Conservation (phyloP, 129 eudicot genomes). For the Pseudognaphalium luteoalbum region DNA sequence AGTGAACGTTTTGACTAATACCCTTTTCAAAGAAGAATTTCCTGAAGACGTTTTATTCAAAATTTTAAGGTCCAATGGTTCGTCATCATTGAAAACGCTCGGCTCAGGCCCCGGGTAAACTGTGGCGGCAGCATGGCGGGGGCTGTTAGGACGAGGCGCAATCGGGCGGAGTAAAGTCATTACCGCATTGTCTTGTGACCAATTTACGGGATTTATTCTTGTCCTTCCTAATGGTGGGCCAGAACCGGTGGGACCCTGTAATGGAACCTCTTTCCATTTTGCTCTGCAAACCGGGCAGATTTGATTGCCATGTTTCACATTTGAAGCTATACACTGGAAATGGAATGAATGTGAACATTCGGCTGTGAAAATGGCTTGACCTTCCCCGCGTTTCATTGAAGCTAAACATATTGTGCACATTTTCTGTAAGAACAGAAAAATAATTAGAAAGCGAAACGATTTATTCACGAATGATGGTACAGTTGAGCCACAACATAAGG, state of each 20-base stretch:
- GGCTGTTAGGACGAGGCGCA: constrained; percentile 54
- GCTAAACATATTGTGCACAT: constrained; percentile 85
- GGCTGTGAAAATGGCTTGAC: constrained; percentile 93
- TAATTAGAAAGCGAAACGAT: not conserved
- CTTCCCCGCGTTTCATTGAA: constrained; percentile 75
- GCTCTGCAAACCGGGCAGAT: constrained; percentile 86
- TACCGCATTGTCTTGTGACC: constrained; percentile 48
- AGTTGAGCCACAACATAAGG: not conserved
- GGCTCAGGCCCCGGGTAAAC: constrained; percentile 65
- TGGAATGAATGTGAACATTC: constrained; percentile 93
- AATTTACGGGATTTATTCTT: constrained; percentile 50
- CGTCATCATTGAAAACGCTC: constrained; percentile 60
- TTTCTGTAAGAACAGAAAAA: constrained; percentile 40
- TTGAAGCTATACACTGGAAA: constrained; percentile 81
- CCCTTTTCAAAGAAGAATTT: constrained; percentile 32
- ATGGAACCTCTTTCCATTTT: constrained; percentile 77
- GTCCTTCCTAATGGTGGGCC: constrained; percentile 53
- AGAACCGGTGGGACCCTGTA: constrained; percentile 48
- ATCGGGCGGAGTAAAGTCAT: constrained; percentile 58
- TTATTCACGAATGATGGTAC: not conserved
- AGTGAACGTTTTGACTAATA: constrained; percentile 53
- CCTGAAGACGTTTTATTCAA: constrained; percentile 30
- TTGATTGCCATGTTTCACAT: constrained; percentile 78
- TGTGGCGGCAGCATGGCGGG: constrained; percentile 41
- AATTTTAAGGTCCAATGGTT: constrained; percentile 49